Conservation (phyloP, 129 eudicot genomes). For the Pittosporum tobira region DNA sequence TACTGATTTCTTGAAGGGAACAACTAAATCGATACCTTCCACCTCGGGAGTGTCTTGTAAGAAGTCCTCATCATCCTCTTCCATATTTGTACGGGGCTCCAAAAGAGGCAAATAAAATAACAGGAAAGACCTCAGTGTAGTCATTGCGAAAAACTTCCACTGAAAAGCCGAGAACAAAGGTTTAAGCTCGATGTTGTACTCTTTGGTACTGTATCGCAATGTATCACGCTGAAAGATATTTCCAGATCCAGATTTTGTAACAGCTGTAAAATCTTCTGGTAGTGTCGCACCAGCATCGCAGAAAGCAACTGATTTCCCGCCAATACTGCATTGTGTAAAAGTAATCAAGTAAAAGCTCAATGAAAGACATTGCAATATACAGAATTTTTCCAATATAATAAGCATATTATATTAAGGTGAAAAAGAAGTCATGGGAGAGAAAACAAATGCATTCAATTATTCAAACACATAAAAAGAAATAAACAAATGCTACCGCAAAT, state of each 20-base stretch:
- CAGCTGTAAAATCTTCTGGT: conserved; percentile 46
- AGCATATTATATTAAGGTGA: too few species aligned
- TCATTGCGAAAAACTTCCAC: conserved; percentile 48
- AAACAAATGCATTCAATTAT: too few species aligned
- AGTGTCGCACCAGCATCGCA: conserved; percentile 57
- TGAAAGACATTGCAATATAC: too few species aligned
- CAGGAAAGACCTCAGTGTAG: conserved; percentile 66
- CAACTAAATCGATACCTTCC: conserved; percentile 50
- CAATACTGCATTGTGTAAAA: conserved; percentile 28
- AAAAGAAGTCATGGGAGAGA: too few species aligned
- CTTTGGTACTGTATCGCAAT: conserved; percentile 44
- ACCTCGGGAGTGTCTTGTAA: conserved; percentile 36
- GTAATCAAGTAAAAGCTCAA: too few species aligned
- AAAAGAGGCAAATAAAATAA: conserved; percentile 76
- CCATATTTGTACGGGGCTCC: conserved; percentile 49
- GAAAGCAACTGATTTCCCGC: conserved; percentile 39
- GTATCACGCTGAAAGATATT: conserved; percentile 39
- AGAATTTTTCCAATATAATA: too few species aligned
- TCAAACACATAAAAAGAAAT: too few species aligned
- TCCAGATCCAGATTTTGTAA: conserved; percentile 33
- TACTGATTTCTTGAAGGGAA: conserved; percentile 81
- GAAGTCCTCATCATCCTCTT: conserved; percentile 73
- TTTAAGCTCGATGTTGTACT: conserved; percentile 56
- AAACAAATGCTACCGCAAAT: too few species aligned
- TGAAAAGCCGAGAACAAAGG: conserved; percentile 81